phyloP scores from a whole-genome alignment of 1,284 basidiomycete species.

The Cerioporus squamosus region DNA sequence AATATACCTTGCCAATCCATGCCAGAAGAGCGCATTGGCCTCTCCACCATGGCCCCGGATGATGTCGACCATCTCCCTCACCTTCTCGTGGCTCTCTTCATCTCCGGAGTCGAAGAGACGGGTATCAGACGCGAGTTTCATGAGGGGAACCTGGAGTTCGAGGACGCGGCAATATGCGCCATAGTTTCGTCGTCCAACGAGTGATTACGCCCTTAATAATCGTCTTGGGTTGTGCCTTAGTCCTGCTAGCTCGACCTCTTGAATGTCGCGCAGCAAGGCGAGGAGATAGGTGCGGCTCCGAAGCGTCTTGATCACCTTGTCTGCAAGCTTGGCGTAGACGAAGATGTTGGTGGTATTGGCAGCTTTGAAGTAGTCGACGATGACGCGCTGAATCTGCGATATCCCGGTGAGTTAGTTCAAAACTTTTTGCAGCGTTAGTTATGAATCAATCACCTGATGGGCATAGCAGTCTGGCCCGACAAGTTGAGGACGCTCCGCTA shows the following conservation, averaged over 20 bases:
- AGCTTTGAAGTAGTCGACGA: constrained; percentile 33
- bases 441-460: constrained; percentile 29
- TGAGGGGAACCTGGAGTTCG: neutral
- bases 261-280: neutral
- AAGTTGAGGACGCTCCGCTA: constrained; percentile 19
- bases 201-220: constrained; percentile 17
- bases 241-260: neutral
- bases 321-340: constrained; percentile 18
- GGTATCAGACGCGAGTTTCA: neutral
- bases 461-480: constrained; percentile 38
- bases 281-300: constrained; percentile 18
- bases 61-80: neutral
- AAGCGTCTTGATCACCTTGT: constrained; percentile 39
- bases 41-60: too few species aligned
- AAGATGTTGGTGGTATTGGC: constrained; percentile 22
- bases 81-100: neutral
- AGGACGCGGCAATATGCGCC: constrained; percentile 13
- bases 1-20: neutral
- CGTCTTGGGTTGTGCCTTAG: neutral
- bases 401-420: neutral
- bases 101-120: neutral
- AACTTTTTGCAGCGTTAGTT: too few species aligned
- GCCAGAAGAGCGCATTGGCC: neutral
- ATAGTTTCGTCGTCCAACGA: constrained; percentile 23
- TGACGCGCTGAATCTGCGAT: constrained; percentile 37